These are phyloP conservation scores for Fomitopsis palustris DNA, from an alignment of 1,284 basidiomycete species.

Conservation along the genomic window DNA sequence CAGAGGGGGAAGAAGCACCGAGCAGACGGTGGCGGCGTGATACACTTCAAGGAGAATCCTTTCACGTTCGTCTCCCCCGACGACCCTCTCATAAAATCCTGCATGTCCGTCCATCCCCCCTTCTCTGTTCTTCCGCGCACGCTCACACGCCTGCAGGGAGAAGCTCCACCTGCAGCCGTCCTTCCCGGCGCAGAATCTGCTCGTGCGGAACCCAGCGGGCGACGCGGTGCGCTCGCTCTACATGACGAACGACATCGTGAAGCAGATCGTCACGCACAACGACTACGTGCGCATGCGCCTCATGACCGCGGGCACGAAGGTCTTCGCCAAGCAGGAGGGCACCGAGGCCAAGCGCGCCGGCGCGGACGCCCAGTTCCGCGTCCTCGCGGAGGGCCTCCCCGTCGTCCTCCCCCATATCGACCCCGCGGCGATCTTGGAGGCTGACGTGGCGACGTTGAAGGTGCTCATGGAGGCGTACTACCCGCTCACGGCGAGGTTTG, in stretches of 20 bases:
- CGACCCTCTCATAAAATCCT: conserved; percentile 67
- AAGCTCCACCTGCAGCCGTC: conserved; percentile 71
- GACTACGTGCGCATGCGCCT: conserved; percentile 85
- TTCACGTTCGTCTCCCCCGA: conserved; percentile 76
- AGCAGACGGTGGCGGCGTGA: conserved; percentile 33
- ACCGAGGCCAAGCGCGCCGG: conserved; percentile 33
- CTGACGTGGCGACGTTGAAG: conserved; percentile 58
- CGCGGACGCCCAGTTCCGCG: conserved; percentile 63
- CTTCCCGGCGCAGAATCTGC: conserved; percentile 78
- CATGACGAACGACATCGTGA: conserved; percentile 84
- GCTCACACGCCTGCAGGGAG: conserved; percentile 40
- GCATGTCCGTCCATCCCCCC: conserved; percentile 52
- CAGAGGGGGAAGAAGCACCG: conserved; percentile 24
- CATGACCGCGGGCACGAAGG: conserved; percentile 89
- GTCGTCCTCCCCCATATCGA: conserved; percentile 81
- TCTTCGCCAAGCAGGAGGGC: conserved; percentile 68
- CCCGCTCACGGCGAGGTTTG: conserved; percentile 67
- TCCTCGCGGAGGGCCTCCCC: conserved; percentile 83
- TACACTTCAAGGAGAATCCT: conserved; percentile 86
- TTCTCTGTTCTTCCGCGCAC: not conserved
- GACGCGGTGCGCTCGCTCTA: conserved; percentile 83
- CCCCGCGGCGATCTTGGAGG: conserved; percentile 57
- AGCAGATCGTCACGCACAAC: conserved; percentile 77
- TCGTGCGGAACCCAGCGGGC: conserved; percentile 85
- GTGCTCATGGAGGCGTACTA: conserved; percentile 75